Conservation (phyloP, 2,329 filamentous ascomycete genomes). For the Fusarium chlamydosporum region DNA sequence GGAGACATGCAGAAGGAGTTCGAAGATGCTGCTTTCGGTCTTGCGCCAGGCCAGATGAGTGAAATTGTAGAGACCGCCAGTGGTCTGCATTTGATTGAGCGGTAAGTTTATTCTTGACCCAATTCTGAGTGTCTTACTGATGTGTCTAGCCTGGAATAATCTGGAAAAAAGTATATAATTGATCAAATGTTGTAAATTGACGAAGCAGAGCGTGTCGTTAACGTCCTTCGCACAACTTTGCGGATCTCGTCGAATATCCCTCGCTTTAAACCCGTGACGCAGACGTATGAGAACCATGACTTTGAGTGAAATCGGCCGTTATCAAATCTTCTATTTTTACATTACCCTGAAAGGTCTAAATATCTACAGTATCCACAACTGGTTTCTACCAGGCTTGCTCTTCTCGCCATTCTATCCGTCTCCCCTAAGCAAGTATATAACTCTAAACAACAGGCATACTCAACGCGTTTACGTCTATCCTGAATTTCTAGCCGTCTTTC, state of each 20-base stretch:
- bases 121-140: slow-evolving; percentile 3
- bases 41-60: slow-evolving; percentile 89
- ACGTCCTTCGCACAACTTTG: slow-evolving; percentile 1
- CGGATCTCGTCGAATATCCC: not conserved
- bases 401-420: slow-evolving; percentile 29
- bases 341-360: slow-evolving; percentile 24
- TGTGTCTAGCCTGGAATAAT: slow-evolving; percentile 36
- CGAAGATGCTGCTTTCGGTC: slow-evolving; percentile 93
- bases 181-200: slow-evolving; percentile 35
- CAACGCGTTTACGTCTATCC: slow-evolving; percentile 18
- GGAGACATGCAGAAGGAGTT: slow-evolving; percentile 99
- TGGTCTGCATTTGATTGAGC: slow-evolving; percentile 94
- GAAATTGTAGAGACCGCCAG: slow-evolving; percentile 91
- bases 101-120: slow-evolving; percentile 68
- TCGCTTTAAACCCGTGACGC: slow-evolving; percentile 14
- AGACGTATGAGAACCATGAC: slow-evolving; percentile 2
- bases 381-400: slow-evolving; percentile 19
- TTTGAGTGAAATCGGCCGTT: not conserved
- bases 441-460: slow-evolving; percentile 37
- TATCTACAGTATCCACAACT: slow-evolving; percentile 32
- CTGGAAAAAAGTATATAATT: slow-evolving; percentile 35
- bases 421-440: slow-evolving; percentile 30
- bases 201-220: slow-evolving; percentile 34
- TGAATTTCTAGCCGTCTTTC: slow-evolving; percentile 13
- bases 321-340: slow-evolving; percentile 17